Conservation (phyloP, 106 monocot genomes). For the Acanthochlamys bracteata region DNA sequence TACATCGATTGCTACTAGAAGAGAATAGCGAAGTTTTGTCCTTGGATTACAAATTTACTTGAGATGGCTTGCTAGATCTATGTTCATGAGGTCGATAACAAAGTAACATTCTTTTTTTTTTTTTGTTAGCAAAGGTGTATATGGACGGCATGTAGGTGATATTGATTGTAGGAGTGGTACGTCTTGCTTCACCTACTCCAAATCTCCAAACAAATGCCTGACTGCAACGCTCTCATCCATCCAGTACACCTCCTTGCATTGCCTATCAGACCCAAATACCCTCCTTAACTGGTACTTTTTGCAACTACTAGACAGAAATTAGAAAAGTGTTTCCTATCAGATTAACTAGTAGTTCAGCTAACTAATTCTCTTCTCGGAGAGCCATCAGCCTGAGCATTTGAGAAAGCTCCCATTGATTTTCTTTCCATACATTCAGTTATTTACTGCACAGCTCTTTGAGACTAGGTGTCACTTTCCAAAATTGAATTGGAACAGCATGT, state of each 20-base stretch:
- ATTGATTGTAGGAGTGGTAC: conserved; percentile 37
- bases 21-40: conserved; percentile 39
- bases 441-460: conserved; percentile 28
- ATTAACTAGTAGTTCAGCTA: conserved; percentile 33
- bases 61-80: conserved; percentile 38
- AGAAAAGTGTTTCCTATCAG: conserved; percentile 40
- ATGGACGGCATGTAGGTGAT: conserved; percentile 38
- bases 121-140: conserved; percentile 55
- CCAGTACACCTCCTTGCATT: conserved; percentile 69
- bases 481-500: conserved; percentile 34
- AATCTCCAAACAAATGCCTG: conserved; percentile 53
- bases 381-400: conserved; percentile 14
- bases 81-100: conserved; percentile 63
- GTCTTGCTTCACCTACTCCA: conserved; percentile 28
- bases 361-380: conserved; percentile 26
- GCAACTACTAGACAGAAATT: conserved; percentile 23
- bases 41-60: conserved; percentile 34
- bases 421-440: conserved; percentile 28
- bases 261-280: conserved; percentile 26
- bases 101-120: conserved; percentile 59
- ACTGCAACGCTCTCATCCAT: conserved; percentile 63
- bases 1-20: conserved; percentile 34
- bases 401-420: conserved; percentile 47
- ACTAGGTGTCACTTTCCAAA: conserved; percentile 37
- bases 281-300: conserved; percentile 54